Evolutionary conservation across 345 rosid genomes (phyloP), one percentile per base, ranked within the genome.

Genomic region (Arabidopsis arenosa): DNA sequence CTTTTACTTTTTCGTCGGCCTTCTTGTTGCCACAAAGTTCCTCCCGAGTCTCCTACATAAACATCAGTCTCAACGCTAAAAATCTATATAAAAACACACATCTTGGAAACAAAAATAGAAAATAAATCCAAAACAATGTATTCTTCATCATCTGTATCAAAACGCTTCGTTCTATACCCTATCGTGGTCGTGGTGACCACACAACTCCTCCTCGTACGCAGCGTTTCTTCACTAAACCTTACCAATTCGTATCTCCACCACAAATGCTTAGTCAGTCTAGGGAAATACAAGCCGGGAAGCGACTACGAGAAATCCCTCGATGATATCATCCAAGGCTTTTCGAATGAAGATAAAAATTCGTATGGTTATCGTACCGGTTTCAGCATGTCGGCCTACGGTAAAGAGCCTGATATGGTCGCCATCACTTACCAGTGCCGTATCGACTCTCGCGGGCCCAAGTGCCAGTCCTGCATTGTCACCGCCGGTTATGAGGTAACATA

Each of bases 391-490:
- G 49, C 84, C 11, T 1, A 68, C 1, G 86, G 86, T 7, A 23
- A 70, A 8, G 37, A 10, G 0, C 83, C 84, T 1, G 48, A 62
- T 78, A 21, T 35, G 52, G 83, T 79, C 8, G 37, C 74, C 3
- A 85, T 84, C 40, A 83, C 73, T 0, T 76, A 74, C 2, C 85
- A 86, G 21, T 89, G 95, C 64, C 83, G 84, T 6, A 89, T 90
- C 9, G 87, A 89, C 10, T 80, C 81, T 13, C 51, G 80, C 0
- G 13, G 74, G 23, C 6, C 74, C 0, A 81, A 81, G 17, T 89
- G 92, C 82, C 75, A 70, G 28, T 30, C 85, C 54, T 87, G 90
- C 56, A 45, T 79, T 8, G 86, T 86, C 0, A 1, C 74, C 9
- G 40, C 79, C 0, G 82, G 71, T 28, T 28, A 3, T 28, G 32